Conservation (phyloP, 2,329 filamentous ascomycete species). For the Nemania sp. region DNA sequence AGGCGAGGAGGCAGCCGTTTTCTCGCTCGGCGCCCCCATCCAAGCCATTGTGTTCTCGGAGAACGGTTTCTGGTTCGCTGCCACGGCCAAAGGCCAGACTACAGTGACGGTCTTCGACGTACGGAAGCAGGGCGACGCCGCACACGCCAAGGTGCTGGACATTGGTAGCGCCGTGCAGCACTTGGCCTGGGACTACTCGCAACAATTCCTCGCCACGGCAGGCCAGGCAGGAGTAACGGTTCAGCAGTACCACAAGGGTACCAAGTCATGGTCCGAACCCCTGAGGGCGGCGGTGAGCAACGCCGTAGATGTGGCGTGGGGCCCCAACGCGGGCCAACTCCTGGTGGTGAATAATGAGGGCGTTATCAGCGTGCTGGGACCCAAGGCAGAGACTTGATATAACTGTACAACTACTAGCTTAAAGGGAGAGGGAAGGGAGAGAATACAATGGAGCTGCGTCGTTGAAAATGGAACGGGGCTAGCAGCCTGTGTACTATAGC, state of each 20-base stretch:
- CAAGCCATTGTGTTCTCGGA: conserved; percentile 85
- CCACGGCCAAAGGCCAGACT: conserved; percentile 75
- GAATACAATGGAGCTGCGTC: background rate
- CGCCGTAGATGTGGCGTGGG: conserved; percentile 77
- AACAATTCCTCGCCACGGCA: conserved; percentile 84
- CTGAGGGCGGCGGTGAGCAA: conserved; percentile 71
- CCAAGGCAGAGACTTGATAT: conserved; percentile 52
- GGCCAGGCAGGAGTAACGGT: conserved; percentile 82
- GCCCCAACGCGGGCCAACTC: conserved; percentile 71
- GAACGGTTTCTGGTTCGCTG: conserved; percentile 95
- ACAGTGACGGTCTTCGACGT: conserved; percentile 88
- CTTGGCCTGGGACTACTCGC: conserved; percentile 90
- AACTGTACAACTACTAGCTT: background rate
- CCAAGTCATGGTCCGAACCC: conserved; percentile 88
- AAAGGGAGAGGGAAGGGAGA: background rate
- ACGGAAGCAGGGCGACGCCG: conserved; percentile 83
- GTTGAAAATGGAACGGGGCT: background rate
- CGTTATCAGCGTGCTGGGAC: conserved; percentile 67
- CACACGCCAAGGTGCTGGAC: conserved; percentile 81
- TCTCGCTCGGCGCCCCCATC: conserved; percentile 69
- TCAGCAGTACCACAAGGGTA: conserved; percentile 84
- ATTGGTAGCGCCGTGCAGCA: conserved; percentile 76
- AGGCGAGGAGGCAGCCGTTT: conserved; percentile 75
- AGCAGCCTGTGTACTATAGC: background rate
- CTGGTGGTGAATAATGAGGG: conserved; percentile 76